Evolutionary conservation across 176 grass and related monocot species (phyloP), one percentile per base, ranked within the genome.

Genomic region (Guadua angustifolia): DNA sequence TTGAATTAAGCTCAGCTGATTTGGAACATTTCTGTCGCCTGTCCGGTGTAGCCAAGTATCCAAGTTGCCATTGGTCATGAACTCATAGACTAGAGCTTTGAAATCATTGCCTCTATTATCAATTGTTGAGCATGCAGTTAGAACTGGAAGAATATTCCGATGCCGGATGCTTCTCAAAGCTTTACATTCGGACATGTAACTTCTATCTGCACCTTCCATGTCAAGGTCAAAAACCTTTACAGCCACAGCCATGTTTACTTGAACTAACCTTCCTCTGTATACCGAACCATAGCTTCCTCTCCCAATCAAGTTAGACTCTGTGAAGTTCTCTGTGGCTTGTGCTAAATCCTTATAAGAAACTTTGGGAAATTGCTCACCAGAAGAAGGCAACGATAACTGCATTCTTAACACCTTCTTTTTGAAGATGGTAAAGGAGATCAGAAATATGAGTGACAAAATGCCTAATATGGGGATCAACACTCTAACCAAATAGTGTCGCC

Each of bases 51-150:
- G 22, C 89, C 89, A 88, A 26, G 64, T 75, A 8, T 91, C 89
- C 59, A 91, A 39, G 59, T 56, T 88, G 55, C 90, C 83, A 24
- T 88, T 88, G 2, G 72, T 78, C 86, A 88, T 92, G 77, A 72
- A 85, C 40, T 92, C 72, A 12, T 88, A 83, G 49, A 92, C 51
- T 66, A 92, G 17, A 56, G 90, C 90, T 73, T 73, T 88, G 73
- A 92, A 92, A 18, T 47, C 86, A 35, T 86, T 79, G 1, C 90
- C 86, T 11, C 1, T 46, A 26, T 50, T 35, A 43, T 89, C 83
- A 49, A 86, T 42, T 15, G 66, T 92, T 2, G 74, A 63, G 32
- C 86, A 89, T 60, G 66, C 71, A 26, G 86, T 92, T 40, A 92
- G 6, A 32, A 92, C 71, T 46, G 67, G 77, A 58, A 86, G 19